Evolutionary conservation across 192 early-diverging fungal genomes (phyloP).

Genomic region (Haplosporangium gracile): DNA sequence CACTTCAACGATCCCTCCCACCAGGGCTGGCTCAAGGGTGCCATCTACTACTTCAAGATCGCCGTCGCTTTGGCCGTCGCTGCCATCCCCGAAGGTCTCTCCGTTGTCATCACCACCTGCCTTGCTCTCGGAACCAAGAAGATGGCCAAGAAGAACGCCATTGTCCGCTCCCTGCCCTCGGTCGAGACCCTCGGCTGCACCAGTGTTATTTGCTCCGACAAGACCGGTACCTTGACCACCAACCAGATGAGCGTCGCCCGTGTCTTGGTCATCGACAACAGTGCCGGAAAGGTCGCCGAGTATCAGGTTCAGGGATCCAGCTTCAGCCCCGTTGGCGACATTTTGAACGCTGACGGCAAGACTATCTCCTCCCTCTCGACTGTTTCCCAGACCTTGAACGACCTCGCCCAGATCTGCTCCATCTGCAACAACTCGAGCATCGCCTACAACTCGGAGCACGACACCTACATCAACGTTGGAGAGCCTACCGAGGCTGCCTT

Average conservation of each 20-base stretch:
- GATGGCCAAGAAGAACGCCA: slow-evolving; percentile 97
- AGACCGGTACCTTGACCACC: slow-evolving; percentile 98
- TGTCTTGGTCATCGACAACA: slow-evolving; percentile 68
- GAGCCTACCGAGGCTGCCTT: slow-evolving; percentile 99
- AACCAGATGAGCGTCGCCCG: slow-evolving; percentile 96
- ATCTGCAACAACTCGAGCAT: slow-evolving; percentile 94
- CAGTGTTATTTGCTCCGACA: slow-evolving; percentile 98
- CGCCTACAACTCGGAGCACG: slow-evolving; percentile 78
- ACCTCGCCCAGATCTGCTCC: slow-evolving; percentile 85
- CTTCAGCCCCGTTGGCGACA: slow-evolving; percentile 87
- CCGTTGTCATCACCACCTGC: slow-evolving; percentile 99
- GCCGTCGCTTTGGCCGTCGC: slow-evolving; percentile 98
- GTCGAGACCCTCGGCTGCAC: slow-evolving; percentile 99
- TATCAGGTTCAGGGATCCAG: slow-evolving; percentile 85
- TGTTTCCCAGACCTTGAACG: slow-evolving; percentile 70
- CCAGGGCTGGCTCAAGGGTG: slow-evolving; percentile 94
- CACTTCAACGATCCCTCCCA: slow-evolving; percentile 94
- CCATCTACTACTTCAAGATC: slow-evolving; percentile 99
- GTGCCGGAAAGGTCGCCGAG: slow-evolving; percentile 68
- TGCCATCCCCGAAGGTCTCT: slow-evolving; percentile 98
- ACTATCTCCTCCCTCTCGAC: slow-evolving; percentile 66
- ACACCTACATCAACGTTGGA: slow-evolving; percentile 82
- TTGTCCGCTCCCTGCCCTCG: slow-evolving; percentile 91
- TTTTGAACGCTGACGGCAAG: slow-evolving; percentile 59
- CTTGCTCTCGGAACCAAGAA: slow-evolving; percentile 97